Evolutionary conservation across 768 basidiomycete species (phyloP).

Genomic region (Nevesoporus exiguus): DNA sequence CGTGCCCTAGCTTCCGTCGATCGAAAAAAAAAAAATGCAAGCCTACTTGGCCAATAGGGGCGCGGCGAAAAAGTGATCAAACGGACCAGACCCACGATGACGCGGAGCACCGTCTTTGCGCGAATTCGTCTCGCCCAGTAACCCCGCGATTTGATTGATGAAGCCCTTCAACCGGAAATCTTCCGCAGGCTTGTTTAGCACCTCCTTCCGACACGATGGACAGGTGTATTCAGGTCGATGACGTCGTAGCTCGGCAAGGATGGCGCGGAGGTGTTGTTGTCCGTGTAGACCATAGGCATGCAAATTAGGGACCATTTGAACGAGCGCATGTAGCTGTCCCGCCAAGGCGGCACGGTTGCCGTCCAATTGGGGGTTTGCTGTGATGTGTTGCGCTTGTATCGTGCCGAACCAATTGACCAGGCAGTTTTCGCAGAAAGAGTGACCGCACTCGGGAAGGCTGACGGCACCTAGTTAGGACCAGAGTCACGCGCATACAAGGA

Average conservation of each 20-base stretch:
- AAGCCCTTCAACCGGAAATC: constrained; percentile 60
- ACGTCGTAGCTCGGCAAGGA: constrained; percentile 25
- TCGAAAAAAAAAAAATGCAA: background rate
- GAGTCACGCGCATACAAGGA: background rate
- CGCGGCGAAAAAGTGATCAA: constrained; percentile 46
- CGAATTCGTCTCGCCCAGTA: constrained; percentile 48
- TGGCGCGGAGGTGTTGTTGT: constrained; percentile 14
- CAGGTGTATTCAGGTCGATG: constrained; percentile 57
- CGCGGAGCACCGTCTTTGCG: background rate
- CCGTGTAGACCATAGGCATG: constrained; percentile 16
- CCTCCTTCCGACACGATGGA: constrained; percentile 57
- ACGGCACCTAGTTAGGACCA: background rate
- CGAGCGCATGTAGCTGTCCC: constrained; percentile 15
- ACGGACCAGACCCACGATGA: constrained; percentile 27
- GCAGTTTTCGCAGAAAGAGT: constrained; percentile 64
- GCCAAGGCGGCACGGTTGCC: constrained; percentile 24
- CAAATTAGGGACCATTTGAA: constrained; percentile 23
- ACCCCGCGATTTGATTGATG: constrained; percentile 46
- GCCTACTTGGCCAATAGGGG: constrained; percentile 1
- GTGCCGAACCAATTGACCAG: constrained; percentile 53
- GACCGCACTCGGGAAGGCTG: constrained; percentile 66
- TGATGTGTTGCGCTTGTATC: constrained; percentile 47
- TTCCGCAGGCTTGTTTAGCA: constrained; percentile 52
- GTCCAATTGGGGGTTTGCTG: constrained; percentile 44
- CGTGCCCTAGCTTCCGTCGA: too few species aligned